Conservation (phyloP, 2,329 filamentous ascomycete species). For the Didymella pomorum region DNA sequence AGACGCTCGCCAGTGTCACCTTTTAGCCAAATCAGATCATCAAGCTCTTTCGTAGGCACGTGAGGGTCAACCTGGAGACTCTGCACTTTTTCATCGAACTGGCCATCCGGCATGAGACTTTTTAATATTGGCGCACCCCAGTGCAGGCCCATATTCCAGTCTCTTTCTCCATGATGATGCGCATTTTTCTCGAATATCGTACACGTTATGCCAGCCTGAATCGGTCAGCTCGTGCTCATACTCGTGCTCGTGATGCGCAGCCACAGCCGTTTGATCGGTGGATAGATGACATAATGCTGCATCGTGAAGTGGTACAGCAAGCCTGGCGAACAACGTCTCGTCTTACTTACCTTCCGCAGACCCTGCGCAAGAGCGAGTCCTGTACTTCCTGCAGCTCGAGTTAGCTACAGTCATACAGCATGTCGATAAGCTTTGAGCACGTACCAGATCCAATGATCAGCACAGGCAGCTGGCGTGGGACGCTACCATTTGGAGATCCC, state of each 20-base stretch:
- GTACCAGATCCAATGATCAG: constrained; percentile 47
- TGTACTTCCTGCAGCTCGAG: constrained; percentile 40
- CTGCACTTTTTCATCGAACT: constrained; percentile 61
- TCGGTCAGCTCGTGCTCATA: constrained; percentile 15
- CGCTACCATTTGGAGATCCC: background rate
- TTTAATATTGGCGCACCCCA: constrained; percentile 66
- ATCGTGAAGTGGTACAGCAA: constrained; percentile 1
- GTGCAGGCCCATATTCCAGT: constrained; percentile 71
- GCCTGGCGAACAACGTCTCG: constrained; percentile 1
- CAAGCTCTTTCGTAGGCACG: constrained; percentile 46
- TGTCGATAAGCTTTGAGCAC: constrained; percentile 13
- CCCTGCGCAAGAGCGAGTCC: constrained; percentile 51
- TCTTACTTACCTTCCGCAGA: constrained; percentile 41
- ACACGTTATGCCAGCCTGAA: constrained; percentile 53
- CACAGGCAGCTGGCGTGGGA: constrained; percentile 25
- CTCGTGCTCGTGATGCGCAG: background rate
- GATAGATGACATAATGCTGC: constrained; percentile 12
- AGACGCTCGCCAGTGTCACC: constrained; percentile 48
- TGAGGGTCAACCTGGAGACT: constrained; percentile 62
- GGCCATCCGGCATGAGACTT: constrained; percentile 59
- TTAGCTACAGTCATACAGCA: constrained; percentile 20
- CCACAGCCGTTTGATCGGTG: background rate
- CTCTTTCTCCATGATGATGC: constrained; percentile 57
- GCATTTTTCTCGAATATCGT: constrained; percentile 65
- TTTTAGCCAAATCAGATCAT: constrained; percentile 46